Evolutionary conservation across 495 filamentous ascomycete species (phyloP), one percentile per base, ranked within the genome.

Genomic region (Talaromyces wortmannii): DNA sequence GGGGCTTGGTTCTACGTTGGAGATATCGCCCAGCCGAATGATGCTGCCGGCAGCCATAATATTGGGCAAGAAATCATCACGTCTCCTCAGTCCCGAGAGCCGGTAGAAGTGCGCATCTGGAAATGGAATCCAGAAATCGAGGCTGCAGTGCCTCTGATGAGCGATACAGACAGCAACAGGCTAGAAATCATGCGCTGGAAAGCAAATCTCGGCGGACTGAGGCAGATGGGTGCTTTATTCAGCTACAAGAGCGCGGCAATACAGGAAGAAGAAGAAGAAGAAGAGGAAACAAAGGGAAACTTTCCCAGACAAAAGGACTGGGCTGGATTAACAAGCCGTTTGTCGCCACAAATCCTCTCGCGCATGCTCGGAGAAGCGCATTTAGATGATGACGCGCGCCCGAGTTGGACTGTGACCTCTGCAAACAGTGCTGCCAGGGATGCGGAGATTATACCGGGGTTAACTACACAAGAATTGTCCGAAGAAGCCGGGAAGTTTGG

Each of bases 1-100:
- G 84, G 83, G 7, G 74, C 75, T 42, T 87, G 84, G 84, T 83
- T 87, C 65, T 68, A 77, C 52, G 70, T 87, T 42, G 67, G 67
- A 6, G 67, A 74, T 58, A 53, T 66, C 52, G 45, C 44, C 44
- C 47, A 7, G 50, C 57, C 44, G 17, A 45, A 52, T 23, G 53
- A 64, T 47, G 31, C 15, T 3, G 32, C 59, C n/a, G 53, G 63
- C 15, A 56, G 60, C 17, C n/a, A n/a, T n/a, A 40, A 46, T 7
- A 47, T 63, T 31, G 52, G 47, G 17, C 43, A 53, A 32, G 52
- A n/a, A 7, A 7, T 8, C 18, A 43, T 30, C 6, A 30, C 16
- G 36, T 13, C 32, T 31, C 6, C 55, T 7, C 15, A 40, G 7
- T 56, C 17, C 3, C 48, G 61, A 7, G 67, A 74, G 29, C 23